A percentile compares a stretch with the other conserved stretches of the same genome.
Evolutionary conservation across 306 rosid genomes (phyloP).

Genomic region (Vicia faba): DNA sequence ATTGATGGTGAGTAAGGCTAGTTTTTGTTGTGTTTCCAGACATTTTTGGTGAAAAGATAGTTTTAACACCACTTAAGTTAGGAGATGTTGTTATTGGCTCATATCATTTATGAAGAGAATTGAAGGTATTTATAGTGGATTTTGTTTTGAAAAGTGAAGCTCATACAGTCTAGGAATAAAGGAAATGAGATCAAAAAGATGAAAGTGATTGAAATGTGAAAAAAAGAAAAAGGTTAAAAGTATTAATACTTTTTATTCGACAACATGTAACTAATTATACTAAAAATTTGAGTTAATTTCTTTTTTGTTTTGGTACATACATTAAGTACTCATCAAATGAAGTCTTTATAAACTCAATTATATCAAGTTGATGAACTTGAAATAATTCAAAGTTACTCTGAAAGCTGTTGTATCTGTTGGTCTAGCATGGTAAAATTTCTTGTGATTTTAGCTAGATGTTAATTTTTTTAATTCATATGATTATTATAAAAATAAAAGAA

Average conservation of each 20-base stretch:
- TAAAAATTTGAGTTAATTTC: constrained; percentile 10
- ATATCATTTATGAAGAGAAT: constrained; percentile 6
- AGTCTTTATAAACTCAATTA: no score
- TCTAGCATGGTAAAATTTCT: no score
- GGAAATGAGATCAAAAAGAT: background rate
- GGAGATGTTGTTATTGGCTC: background rate
- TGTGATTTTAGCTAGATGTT: no score
- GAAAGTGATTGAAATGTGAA: background rate
- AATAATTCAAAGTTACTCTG: no score
- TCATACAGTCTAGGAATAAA: background rate
- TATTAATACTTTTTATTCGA: background rate
- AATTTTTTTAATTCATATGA: no score
- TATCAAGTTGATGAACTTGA: no score
- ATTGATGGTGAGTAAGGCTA: constrained; percentile 35
- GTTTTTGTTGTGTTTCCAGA: constrained; percentile 36
- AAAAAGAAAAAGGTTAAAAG: background rate
- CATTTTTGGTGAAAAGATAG: constrained; percentile 36
- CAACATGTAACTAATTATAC: background rate
- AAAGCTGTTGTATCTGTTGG: no score
- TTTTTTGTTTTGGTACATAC: background rate
- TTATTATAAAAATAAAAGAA: no score
- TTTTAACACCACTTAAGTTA: constrained; percentile 10
- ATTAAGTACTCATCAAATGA: no score
- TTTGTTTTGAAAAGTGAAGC: background rate
- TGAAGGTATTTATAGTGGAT: constrained; percentile 37